Conservation (phyloP, 495 filamentous ascomycete genomes). For the Penicillium pancosmium region DNA sequence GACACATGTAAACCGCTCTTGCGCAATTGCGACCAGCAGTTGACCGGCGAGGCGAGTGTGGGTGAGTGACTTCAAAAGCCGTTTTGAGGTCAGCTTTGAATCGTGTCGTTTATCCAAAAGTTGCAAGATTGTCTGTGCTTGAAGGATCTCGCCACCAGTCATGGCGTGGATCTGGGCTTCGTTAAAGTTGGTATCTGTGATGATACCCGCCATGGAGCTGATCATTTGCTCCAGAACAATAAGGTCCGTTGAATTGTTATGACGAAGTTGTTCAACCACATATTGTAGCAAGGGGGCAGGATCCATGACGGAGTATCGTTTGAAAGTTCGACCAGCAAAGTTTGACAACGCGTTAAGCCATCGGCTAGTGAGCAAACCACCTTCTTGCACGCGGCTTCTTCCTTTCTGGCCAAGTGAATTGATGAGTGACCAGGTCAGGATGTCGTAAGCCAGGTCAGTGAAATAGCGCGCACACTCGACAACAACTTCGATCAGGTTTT, state of each 20-base stretch:
- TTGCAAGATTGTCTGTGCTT: constrained; percentile 74
- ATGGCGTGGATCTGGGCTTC: constrained; percentile 84
- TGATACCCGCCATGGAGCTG: constrained; percentile 88
- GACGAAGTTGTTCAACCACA: constrained; percentile 77
- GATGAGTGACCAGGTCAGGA: constrained; percentile 85
- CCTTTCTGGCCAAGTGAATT: constrained; percentile 74
- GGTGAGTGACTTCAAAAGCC: constrained; percentile 77
- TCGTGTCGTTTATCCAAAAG: constrained; percentile 79
- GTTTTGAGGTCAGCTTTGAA: constrained; percentile 64
- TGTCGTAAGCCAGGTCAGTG: constrained; percentile 88
- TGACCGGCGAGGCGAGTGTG: constrained; percentile 72
- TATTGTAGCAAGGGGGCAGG: constrained; percentile 86
- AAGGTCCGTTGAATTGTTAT: constrained; percentile 81
- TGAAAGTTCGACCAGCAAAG: constrained; percentile 87
- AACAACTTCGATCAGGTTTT: constrained; percentile 88
- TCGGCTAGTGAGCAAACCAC: constrained; percentile 81
- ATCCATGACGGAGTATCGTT: constrained; percentile 78
- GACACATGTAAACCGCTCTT: constrained; percentile 80
- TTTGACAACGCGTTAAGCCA: constrained; percentile 85
- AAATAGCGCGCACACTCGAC: constrained; percentile 94
- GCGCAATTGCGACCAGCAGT: constrained; percentile 84
- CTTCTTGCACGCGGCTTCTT: constrained; percentile 76
- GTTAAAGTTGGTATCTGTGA: constrained; percentile 80
- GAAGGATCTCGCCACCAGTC: constrained; percentile 79
- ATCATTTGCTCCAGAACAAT: constrained; percentile 88